Conservation (phyloP, 352 stramenopile species). For the Phytophthora pisi region DNA sequence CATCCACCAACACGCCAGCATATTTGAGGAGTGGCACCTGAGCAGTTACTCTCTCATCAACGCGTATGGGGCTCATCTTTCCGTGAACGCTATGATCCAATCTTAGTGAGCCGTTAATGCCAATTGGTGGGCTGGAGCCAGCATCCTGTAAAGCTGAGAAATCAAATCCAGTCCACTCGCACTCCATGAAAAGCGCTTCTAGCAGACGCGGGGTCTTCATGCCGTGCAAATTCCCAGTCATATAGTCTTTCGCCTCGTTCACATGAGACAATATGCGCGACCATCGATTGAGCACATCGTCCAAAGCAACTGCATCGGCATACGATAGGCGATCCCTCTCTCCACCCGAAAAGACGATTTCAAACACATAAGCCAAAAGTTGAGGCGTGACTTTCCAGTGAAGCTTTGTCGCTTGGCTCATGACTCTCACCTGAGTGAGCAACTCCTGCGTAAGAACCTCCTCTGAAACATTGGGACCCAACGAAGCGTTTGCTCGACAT, state of each 20-base stretch:
- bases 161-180: constrained; percentile 74
- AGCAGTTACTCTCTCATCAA: constrained; percentile 43
- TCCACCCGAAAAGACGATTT: constrained; percentile 55
- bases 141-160: constrained; percentile 22
- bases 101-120: not conserved
- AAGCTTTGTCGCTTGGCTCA: constrained; percentile 47
- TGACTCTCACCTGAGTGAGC: constrained; percentile 51
- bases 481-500: constrained; percentile 44
- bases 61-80: constrained; percentile 25
- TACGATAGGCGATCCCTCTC: constrained; percentile 62
- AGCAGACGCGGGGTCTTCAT: constrained; percentile 67
- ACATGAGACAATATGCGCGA: constrained; percentile 53
- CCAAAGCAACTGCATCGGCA: constrained; percentile 50
- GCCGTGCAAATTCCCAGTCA: constrained; percentile 65
- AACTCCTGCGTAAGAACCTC: constrained; percentile 43
- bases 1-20: constrained; percentile 53
- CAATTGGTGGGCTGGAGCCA: not conserved
- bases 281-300: constrained; percentile 61
- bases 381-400: constrained; percentile 76
- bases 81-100: not conserved
- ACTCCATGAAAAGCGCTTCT: constrained; percentile 56
- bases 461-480: constrained; percentile 22
- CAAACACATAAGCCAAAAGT: constrained; percentile 61
- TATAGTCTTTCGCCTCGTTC: constrained; percentile 61
- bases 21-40: constrained; percentile 44